phyloP scores from a whole-genome alignment of 176 grass and related monocot genomes.

The Oryza officinalis region DNA sequence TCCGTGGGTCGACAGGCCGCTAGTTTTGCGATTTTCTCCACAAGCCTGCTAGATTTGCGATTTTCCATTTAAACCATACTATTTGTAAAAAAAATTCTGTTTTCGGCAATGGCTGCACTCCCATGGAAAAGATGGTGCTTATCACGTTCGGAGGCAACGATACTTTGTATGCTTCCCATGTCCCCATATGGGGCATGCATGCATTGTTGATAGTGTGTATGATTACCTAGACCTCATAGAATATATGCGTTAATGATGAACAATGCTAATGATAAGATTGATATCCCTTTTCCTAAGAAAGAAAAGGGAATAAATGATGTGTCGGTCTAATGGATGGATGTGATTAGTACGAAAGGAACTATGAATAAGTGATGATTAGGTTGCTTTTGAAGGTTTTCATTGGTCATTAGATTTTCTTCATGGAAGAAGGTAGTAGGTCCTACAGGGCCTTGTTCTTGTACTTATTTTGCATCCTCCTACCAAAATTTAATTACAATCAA shows the following conservation, averaged over 20 bases:
- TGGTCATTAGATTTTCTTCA: not conserved
- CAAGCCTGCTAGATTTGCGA: no score
- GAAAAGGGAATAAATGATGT: not conserved
- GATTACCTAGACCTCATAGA: not conserved
- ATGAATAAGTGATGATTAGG: not conserved
- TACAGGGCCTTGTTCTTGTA: not conserved
- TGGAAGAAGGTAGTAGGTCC: not conserved
- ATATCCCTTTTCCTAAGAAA: not conserved
- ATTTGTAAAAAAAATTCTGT: no score
- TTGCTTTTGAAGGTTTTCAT: not conserved
- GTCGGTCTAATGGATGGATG: not conserved
- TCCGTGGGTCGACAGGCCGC: no score
- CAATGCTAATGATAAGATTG: not conserved
- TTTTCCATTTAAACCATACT: no score
- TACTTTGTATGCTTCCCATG: not conserved
- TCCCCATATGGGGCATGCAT: not conserved
- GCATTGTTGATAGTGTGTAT: not conserved
- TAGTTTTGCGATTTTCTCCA: no score
- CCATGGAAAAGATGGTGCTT: not conserved
- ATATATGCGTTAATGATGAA: slow-evolving; percentile 22
- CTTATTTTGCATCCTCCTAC: not conserved
- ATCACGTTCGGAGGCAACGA: not conserved
- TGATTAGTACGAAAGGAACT: not conserved
- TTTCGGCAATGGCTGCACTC: not conserved
- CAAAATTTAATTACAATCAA: not conserved